Evolutionary conservation across 495 filamentous ascomycete genomes (phyloP).

Genomic region (Mycothermus thermophilus): DNA sequence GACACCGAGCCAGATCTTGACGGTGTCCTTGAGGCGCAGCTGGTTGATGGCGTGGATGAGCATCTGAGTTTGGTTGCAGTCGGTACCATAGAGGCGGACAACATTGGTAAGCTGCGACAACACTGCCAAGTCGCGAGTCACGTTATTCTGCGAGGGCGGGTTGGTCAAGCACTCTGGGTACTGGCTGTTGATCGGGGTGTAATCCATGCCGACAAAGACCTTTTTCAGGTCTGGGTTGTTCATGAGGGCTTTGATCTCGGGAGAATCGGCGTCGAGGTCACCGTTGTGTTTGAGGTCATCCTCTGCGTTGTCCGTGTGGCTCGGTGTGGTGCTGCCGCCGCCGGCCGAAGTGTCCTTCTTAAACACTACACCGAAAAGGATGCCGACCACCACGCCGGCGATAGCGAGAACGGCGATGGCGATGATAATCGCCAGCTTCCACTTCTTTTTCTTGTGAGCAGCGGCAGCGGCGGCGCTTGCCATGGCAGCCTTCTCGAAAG

Average conservation of each 20-base stretch:
- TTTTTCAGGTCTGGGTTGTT: conserved; percentile 71
- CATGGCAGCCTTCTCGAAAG: conserved; percentile 29
- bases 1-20: conserved; percentile 92
- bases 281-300: conserved; percentile 41
- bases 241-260: conserved; percentile 70
- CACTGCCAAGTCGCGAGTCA: conserved; percentile 84
- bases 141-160: conserved; percentile 80
- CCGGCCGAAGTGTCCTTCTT: conserved; percentile 21
- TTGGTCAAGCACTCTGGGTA: conserved; percentile 72
- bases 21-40: conserved; percentile 51
- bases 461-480: conserved; percentile 40
- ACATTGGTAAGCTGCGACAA: conserved; percentile 83
- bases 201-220: conserved; percentile 95
- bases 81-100: conserved; percentile 84
- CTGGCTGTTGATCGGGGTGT: conserved; percentile 82
- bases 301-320: conserved; percentile 12
- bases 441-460: conserved; percentile 46
- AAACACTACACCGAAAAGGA: conserved; percentile 61
- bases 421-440: conserved; percentile 51
- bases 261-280: conserved; percentile 58
- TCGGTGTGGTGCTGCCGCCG: conserved; percentile 4
- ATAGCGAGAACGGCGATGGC: conserved; percentile 47
- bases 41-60: conserved; percentile 68
- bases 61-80: conserved; percentile 97
- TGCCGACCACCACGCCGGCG: conserved; percentile 61